A percentile compares a stretch with the other conserved stretches of the same genome.
These are phyloP conservation scores for Fonsecaea multimorphosa DNA, from an alignment of 2,329 filamentous ascomycete species.

Conservation along the genomic window DNA sequence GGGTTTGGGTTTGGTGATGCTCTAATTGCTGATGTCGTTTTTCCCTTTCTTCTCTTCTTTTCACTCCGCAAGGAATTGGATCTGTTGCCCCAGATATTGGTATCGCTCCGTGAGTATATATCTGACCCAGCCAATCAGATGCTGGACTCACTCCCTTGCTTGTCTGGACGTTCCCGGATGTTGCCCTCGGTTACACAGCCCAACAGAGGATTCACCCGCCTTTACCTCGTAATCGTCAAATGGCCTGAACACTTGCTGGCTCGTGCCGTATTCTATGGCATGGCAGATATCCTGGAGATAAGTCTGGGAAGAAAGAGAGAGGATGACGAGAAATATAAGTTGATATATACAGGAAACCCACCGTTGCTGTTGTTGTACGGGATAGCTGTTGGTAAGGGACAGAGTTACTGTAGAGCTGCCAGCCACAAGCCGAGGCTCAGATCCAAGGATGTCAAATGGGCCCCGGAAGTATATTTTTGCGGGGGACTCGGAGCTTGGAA, in stretches of 20 bases:
- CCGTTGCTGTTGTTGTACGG: background rate
- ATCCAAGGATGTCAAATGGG: background rate
- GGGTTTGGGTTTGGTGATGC: background rate
- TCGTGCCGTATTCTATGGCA: background rate
- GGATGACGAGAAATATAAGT: background rate
- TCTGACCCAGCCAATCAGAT: background rate
- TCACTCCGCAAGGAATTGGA: background rate
- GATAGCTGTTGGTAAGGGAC: no score
- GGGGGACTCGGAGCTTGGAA: background rate
- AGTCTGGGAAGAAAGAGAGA: background rate
- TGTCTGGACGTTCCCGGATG: background rate
- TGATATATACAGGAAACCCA: background rate
- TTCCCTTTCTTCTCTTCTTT: background rate
- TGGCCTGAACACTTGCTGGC: background rate
- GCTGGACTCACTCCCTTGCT: background rate
- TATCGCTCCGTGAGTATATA: background rate
- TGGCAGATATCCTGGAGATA: background rate
- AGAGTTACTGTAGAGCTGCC: no score
- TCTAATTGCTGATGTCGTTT: background rate
- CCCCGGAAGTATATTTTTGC: background rate
- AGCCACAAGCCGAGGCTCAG: background rate
- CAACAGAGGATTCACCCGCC: background rate
- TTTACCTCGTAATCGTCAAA: background rate
- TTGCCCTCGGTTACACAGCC: conserved; percentile 7
- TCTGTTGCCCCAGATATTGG: background rate